Conservation (phyloP, 2,329 filamentous ascomycete genomes). For the Chaetomium sp. region DNA sequence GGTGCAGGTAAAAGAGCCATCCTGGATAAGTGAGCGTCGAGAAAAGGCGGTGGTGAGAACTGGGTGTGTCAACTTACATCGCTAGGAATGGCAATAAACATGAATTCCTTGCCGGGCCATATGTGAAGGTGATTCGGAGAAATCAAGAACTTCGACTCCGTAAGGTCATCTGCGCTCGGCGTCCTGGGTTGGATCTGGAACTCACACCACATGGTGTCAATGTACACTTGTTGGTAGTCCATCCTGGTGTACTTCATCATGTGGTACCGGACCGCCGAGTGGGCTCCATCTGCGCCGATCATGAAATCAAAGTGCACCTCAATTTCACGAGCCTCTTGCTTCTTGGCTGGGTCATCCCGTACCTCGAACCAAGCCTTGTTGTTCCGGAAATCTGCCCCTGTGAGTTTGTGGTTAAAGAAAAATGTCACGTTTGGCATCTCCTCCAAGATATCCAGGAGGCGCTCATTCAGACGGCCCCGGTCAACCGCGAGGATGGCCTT, state of each 20-base stretch:
- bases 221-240: constrained; percentile 90
- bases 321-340: constrained; percentile 57
- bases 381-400: constrained; percentile 74
- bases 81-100: constrained; percentile 96
- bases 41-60: not conserved
- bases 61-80: constrained; percentile 36
- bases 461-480: constrained; percentile 73
- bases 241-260: constrained; percentile 92
- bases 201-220: constrained; percentile 96
- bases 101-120: constrained; percentile 88
- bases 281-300: constrained; percentile 90
- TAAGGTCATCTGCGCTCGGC: constrained; percentile 24
- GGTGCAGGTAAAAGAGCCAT: constrained; percentile 91
- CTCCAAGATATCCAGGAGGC: constrained; percentile 76
- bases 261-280: constrained; percentile 85
- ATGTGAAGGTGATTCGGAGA: constrained; percentile 94
- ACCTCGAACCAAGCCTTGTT: constrained; percentile 84
- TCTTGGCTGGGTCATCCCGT: constrained; percentile 27
- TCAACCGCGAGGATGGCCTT: constrained; percentile 84
- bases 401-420: constrained; percentile 90
- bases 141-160: constrained; percentile 59
- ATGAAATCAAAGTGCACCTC: constrained; percentile 86
- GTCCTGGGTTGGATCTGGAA: constrained; percentile 65
- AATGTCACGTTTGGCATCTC: constrained; percentile 82
- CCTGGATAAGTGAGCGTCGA: constrained; percentile 38